These are phyloP conservation scores for Leucaena leucocephala DNA, from an alignment of 306 rosid species.

Conservation along the genomic window DNA sequence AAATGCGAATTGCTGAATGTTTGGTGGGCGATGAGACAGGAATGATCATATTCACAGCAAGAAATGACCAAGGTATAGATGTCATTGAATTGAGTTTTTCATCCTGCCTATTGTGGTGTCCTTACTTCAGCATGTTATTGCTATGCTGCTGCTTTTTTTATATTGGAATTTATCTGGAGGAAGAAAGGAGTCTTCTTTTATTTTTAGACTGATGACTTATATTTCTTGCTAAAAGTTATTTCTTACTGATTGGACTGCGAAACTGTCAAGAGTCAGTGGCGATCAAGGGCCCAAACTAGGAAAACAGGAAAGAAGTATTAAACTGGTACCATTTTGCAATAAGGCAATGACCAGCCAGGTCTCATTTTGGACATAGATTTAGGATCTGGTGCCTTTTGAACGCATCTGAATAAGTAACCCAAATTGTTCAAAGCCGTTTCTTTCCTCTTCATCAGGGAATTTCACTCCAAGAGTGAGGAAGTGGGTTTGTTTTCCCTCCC, in stretches of 20 bases:
- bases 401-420: not conserved
- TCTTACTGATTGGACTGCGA: not conserved
- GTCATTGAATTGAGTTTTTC: slow-evolving; percentile 2
- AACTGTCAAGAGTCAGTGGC: not conserved
- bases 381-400: slow-evolving; percentile 21
- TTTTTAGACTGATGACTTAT: not conserved
- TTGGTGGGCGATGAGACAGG: slow-evolving; percentile 95
- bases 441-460: not conserved
- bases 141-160: not conserved
- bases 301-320: not conserved
- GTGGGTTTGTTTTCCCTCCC: not conserved
- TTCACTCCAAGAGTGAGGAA: not conserved
- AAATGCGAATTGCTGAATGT: slow-evolving; percentile 90
- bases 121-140: slow-evolving; percentile 16
- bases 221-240: not conserved
- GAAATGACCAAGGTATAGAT: slow-evolving; percentile 86
- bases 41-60: slow-evolving; percentile 83
- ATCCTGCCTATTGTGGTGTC: slow-evolving; percentile 4
- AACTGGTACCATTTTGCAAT: not conserved
- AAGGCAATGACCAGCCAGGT: not conserved
- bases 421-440: not conserved
- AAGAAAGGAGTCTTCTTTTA: slow-evolving; percentile 21
- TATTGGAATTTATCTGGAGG: not conserved
- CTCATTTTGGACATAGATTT: slow-evolving; percentile 12
- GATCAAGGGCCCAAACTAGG: not conserved